Evolutionary conservation across 2,329 filamentous ascomycete species (phyloP), one percentile per base, ranked within the genome.

Genomic region (Lomentospora prolificans): DNA sequence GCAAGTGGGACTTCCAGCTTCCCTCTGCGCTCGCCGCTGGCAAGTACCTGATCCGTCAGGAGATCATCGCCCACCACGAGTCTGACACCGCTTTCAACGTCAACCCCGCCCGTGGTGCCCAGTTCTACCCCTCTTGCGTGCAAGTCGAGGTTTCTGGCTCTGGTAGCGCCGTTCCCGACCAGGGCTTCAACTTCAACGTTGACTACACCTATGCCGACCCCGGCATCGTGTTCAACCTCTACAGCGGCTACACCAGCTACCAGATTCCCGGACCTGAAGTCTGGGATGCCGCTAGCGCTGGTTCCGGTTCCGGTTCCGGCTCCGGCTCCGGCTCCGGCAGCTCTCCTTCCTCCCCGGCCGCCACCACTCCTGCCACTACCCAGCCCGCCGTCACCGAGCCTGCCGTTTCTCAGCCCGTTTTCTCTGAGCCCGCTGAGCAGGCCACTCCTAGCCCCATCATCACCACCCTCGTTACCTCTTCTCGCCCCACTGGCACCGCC

Each of bases 201-300:
- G 81, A 80, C 57, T 86, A 85, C 75, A 81, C 70, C 54, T 69
- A 72, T 61, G 67, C 70, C 55, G 81, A 85, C 65, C 66, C 77
- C 10, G 82, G 82, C 58, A 80, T 86, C 63, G 61, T 73, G 58
- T 69, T 83, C 73, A 80, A 79, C 73, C 75, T 85, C 67, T 85
- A 84, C 75, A 58, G 53, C 53, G 54, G 55, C 39, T 56, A 57
- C 60, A 59, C 60, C 46, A 62, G 51, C 61, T 70, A 72, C 64
- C 14, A 58, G 24, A 69, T 70, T 55, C 68, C 69, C 57, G 69
- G 69, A 51, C 68, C 68, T 22, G 61, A 60, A 17, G 62, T 71
- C 61, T 70, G 66, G 60, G 59, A 57, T 51, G 55, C 51, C 28
- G 24, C 27, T 39, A 51, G 50, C 50, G 36, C 27, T 36, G 53